Conservation (phyloP, 2,329 filamentous ascomycete species). For the Penicillium sp. region DNA sequence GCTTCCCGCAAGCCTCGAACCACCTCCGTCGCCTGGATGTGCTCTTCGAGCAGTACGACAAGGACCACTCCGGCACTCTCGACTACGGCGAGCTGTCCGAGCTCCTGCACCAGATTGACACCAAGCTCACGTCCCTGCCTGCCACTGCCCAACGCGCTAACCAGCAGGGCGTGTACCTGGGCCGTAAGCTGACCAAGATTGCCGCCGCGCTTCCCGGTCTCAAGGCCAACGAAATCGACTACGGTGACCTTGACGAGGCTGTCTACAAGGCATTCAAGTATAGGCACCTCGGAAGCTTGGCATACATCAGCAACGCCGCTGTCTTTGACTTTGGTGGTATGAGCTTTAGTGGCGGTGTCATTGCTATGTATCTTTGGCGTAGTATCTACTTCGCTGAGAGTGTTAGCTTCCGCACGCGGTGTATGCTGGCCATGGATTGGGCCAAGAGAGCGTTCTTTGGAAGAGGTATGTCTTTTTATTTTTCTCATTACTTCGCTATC, state of each 20-base stretch:
- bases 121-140: conserved; percentile 87
- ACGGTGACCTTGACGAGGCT: conserved; percentile 87
- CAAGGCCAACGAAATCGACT: conserved; percentile 72
- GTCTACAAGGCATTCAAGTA: conserved; percentile 96
- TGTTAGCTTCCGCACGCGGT: conserved; percentile 84
- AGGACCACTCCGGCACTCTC: conserved; percentile 86
- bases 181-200: conserved; percentile 89
- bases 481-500: neutral
- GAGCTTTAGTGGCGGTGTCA: conserved; percentile 75
- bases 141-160: conserved; percentile 95
- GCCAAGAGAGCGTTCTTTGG: conserved; percentile 94
- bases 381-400: conserved; percentile 97
- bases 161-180: conserved; percentile 91
- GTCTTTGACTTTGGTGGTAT: conserved; percentile 86
- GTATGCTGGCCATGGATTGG: conserved; percentile 97
- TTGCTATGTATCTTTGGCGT: conserved; percentile 95
- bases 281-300: conserved; percentile 82
- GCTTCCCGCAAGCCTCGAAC: conserved; percentile 84
- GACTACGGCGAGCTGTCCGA: conserved; percentile 91
- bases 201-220: conserved; percentile 74
- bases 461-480: conserved; percentile 66
- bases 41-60: conserved; percentile 89
- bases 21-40: conserved; percentile 87
- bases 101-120: conserved; percentile 87
- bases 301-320: conserved; percentile 94